Percentiles rank a stretch among this genome's conserved stretches.
Conservation (phyloP, 2,329 filamentous ascomycete species). For the Ceratocystis smalleyi region DNA sequence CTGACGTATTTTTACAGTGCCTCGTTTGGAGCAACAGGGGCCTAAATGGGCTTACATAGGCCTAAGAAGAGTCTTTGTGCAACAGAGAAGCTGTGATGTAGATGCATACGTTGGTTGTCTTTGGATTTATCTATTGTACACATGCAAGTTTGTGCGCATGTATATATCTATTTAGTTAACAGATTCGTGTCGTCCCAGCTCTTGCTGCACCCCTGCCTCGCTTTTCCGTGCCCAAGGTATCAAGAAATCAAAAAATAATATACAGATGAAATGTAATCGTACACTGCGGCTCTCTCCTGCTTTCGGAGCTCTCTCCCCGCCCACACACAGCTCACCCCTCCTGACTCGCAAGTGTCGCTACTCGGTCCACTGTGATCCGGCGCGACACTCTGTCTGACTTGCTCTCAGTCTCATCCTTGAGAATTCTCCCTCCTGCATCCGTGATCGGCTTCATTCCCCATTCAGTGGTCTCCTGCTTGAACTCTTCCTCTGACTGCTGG, state of each 20-base stretch:
- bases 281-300: neutral
- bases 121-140: neutral
- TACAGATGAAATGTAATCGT: neutral
- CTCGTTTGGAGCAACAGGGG: neutral
- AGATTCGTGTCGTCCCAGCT: too few species aligned
- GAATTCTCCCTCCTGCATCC: neutral
- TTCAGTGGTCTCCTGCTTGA: neutral
- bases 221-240: too few species aligned
- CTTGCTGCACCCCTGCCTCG: too few species aligned
- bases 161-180: neutral
- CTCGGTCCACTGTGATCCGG: neutral
- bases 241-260: neutral
- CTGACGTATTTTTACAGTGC: neutral
- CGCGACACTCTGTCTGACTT: neutral
- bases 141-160: too few species aligned
- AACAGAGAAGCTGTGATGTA: too few species aligned
- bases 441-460: neutral
- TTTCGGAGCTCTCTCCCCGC: neutral
- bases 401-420: neutral
- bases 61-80: neutral
- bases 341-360: neutral
- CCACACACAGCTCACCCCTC: neutral
- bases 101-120: too few species aligned
- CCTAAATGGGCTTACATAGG: neutral
- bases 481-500: neutral